phyloP scores from a whole-genome alignment of 306 rosid genomes.

The Castanea crenata region DNA sequence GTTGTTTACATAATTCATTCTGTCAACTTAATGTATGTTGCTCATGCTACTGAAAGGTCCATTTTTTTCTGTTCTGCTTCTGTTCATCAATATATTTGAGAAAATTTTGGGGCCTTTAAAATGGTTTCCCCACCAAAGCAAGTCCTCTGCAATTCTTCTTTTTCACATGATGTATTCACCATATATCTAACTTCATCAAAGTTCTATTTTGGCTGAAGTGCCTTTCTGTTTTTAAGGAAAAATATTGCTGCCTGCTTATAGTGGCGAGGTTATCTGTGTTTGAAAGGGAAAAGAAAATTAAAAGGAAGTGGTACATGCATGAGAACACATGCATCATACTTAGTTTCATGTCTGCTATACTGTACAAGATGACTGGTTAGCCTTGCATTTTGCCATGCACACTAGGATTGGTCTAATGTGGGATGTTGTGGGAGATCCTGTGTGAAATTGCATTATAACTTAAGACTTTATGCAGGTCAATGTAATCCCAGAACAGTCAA shows the following conservation, averaged over 20 bases:
- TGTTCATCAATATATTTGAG: background rate
- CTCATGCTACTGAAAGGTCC: background rate
- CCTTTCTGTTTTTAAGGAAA: background rate
- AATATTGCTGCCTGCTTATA: background rate
- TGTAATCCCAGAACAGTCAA: slow-evolving; percentile 37
- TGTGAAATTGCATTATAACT: slow-evolving; percentile 7
- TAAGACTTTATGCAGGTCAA: slow-evolving; percentile 46
- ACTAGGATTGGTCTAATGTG: slow-evolving; percentile 5
- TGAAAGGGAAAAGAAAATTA: background rate
- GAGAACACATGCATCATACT: background rate
- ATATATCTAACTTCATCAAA: background rate
- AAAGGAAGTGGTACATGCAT: background rate
- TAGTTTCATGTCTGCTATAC: background rate
- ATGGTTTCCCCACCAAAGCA: background rate
- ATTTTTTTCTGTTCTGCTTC: background rate
- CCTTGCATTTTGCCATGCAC: background rate
- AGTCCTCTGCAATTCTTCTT: background rate
- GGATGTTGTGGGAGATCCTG: background rate
- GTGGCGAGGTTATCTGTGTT: background rate
- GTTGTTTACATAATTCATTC: background rate
- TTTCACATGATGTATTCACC: background rate
- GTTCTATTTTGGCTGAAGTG: background rate
- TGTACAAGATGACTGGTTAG: slow-evolving; percentile 1
- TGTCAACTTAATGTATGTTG: background rate
- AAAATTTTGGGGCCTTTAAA: background rate